Conservation (phyloP, 164 flowering plant genomes). For the Buxus sempervirens region DNA sequence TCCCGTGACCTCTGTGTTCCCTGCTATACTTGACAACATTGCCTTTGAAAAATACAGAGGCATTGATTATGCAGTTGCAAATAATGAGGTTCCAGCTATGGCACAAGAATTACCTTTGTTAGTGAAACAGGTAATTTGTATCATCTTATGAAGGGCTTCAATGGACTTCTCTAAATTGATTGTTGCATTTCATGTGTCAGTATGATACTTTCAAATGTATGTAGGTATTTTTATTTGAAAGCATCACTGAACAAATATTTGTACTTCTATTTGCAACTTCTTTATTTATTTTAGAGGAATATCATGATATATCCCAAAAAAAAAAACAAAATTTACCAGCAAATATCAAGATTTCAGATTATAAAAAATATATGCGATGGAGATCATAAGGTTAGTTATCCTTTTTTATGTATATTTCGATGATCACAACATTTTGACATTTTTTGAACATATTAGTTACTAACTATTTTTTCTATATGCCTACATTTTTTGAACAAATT, state of each 20-base stretch:
- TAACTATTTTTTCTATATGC: too few relatives aligned
- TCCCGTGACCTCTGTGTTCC: not conserved
- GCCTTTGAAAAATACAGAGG: conserved; percentile 32
- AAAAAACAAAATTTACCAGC: not conserved
- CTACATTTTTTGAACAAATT: too few relatives aligned
- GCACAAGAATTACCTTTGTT: conserved; percentile 37
- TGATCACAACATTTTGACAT: not conserved
- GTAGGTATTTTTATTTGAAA: not conserved
- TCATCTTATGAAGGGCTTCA: not conserved
- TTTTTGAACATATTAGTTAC: too few relatives aligned
- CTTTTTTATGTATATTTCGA: not conserved
- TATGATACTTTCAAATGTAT: not conserved
- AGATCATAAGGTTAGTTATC: not conserved
- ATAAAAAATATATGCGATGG: too few relatives aligned
- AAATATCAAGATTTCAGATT: not conserved
- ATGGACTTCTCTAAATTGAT: not conserved
- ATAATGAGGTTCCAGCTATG: conserved; percentile 35
- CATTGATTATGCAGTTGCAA: conserved; percentile 59
- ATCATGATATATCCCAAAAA: too few relatives aligned
- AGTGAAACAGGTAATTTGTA: conserved; percentile 41
- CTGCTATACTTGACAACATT: conserved; percentile 2
- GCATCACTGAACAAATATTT: too few relatives aligned
- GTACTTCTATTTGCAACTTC: too few relatives aligned
- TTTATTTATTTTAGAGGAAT: too few relatives aligned
- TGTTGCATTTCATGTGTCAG: not conserved